Evolutionary conservation across 2,329 filamentous ascomycete species (phyloP), one percentile per base, ranked within the genome.

Genomic region (Ophiostoma australiae): DNA sequence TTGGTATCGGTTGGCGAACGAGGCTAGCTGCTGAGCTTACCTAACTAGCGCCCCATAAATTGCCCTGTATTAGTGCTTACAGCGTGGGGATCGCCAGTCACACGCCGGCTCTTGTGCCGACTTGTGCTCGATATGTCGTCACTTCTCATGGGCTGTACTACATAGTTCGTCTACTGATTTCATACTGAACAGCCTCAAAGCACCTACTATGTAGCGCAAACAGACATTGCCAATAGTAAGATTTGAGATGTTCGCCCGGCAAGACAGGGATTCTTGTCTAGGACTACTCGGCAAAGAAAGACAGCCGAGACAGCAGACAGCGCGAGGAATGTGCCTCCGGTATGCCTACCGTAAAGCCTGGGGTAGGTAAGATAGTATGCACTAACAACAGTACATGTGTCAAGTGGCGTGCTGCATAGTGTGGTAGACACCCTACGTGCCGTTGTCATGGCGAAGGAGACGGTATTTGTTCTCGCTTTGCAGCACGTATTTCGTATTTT

Each of bases 21-120:
- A 44, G 41, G 41, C 17, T 5, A 20, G 5, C 7, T n/a, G 44
- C 2, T 48, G 17, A 15, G 41, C 41, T 44, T 44, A 44, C 41
- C 41, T 44, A 44, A 44, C 20, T 55, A 23, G 48, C 11, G 52
- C 52, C n/a, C 52, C 52, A 58, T 27, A 31, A 27, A 13, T 27
- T 58, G 17, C 52, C 52, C 52, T 58, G 52, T 58, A 58, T 58
- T 27, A 58, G 52, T 58, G 52, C 52, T 58, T 58, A 58, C 52
- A 11, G n/a, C 10, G 3, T 41, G 44, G 4, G 17, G n/a, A 55
- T 55, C n/a, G n/a, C n/a, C 10, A 17, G 52, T 58, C 52, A 58
- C 52, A 58, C 52, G 52, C n/a, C 52, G 52, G 23, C 52, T 27
- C 23, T 27, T 8, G 52, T 27, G 52, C 52, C 52, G n/a, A 55